Base-by-base conservation (phyloP, 345 rosid species). In the Abelmoschus esculentus region DNA sequence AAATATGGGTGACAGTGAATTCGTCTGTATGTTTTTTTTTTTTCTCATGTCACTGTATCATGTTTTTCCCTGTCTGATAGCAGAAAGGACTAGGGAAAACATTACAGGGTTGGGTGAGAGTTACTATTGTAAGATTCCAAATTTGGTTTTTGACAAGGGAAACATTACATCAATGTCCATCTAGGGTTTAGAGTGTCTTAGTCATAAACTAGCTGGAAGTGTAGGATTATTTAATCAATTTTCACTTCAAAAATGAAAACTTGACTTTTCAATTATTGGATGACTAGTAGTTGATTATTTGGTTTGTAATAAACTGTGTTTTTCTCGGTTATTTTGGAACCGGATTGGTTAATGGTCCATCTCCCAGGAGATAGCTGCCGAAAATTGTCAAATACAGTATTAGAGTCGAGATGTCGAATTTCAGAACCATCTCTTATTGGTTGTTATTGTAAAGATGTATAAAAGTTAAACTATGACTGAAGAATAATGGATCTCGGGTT, bases 71-170 rank as follows among this genome's bases (percentile, higher is more conserved):
- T 71, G 64, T 54, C 63, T 69, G 5, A 50, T 52, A 28, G 56
- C 36, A 47, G 57, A 53, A 55, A 60, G 56, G 63, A 31, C 60
- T 44, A 7, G 28, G 42, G 42, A 46, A 61, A 34, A 55, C 52
- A 60, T 46, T 70, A 49, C 64, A 63, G 32, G 38, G 17, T 63
- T 10, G 69, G 74, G 28, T 70, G 59, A 66, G 63, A 58, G 29
- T 60, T 73, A 62, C 71, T 75, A 74, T 64, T 60, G n/a, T 59
- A 49, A 58, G 74, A 78, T 80, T 69, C 76, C 49, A 70, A 65
- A 65, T 50, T 53, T 18, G 73, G 40, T 65, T 57, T 18, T 44
- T 72, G 76, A 76, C 77, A 47, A 78, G 59, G 67, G 60, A 58
- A 40, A 75, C 50, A 66, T 44, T 61, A 57, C 69, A 74, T 58